Evolutionary conservation across 2,329 filamentous ascomycete species (phyloP), one percentile per base, ranked within the genome.

Genomic region (Fusarium pseudograminearum): DNA sequence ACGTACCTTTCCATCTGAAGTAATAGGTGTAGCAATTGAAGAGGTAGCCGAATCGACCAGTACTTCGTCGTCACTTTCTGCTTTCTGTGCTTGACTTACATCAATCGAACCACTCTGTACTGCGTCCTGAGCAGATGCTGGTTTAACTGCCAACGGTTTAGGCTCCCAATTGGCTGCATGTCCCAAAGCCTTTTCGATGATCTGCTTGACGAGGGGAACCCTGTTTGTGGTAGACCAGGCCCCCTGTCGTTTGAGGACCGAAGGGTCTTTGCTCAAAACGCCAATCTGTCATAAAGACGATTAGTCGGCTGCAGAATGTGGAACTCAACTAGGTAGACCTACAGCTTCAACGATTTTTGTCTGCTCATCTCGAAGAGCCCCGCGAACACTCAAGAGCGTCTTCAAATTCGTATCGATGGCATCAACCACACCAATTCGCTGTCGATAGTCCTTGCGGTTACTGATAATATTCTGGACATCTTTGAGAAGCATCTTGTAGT

Each of bases 401-500:
- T 42, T 22, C 11, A 44, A 20, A 6, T 40, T 33, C 3, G 38
- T 54, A 15, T 44, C 51, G 2, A 54, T 16, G 4, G 51, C 28
- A 16, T 44, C 38, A 1, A 41, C 38, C 15, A 41, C 38, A 3
- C 20, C 38, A 16, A 41, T 41, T 4, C 38, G 38, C 20, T 41
- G 38, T 16, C 38, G 38, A 9, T 41, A 41, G 38, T 22, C 20
- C 38, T 41, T 20, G 1, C 38, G 51, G 9, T 44, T 20, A 18
- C 41, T 28, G 15, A 54, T 54, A 5, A 44, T 44, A 16, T 42
- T 40, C 30, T 54, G 51, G 2, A 54, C 51, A 7, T 45, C 22
- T n/a, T 54, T 54, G 4, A 54, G 20, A 9, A 54, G 51, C 9
- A 54, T 54, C 7, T 54, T 54, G 28, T 54, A 54, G 20, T 54